These are phyloP conservation scores for Pleurotus giganteus DNA, from an alignment of 768 basidiomycete species.

Conservation along the genomic window DNA sequence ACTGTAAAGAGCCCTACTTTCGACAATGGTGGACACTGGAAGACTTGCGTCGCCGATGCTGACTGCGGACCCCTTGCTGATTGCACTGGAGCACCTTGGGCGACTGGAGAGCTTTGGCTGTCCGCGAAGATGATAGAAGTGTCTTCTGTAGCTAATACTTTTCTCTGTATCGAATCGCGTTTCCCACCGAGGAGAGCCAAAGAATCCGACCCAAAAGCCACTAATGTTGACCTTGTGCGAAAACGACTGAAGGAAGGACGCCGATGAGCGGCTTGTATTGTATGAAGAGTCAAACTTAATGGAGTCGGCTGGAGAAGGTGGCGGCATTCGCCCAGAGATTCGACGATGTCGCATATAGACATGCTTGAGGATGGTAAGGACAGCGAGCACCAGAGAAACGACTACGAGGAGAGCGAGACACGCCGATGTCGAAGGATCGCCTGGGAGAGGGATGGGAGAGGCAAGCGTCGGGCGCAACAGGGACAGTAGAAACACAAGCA, in stretches of 20 bases:
- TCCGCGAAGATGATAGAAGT: not conserved
- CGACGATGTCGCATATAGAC: constrained; percentile 27
- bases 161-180: constrained; percentile 24
- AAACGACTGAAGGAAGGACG: constrained; percentile 13
- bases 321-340: not conserved
- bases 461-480: constrained; percentile 11
- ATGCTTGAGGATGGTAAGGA: constrained; percentile 26
- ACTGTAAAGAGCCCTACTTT: constrained; percentile 11
- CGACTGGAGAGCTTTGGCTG: constrained; percentile 1
- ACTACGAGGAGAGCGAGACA: constrained; percentile 26
- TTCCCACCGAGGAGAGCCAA: constrained; percentile 46
- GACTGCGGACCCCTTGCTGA: constrained; percentile 4
- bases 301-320: constrained; percentile 12
- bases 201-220: constrained; percentile 41
- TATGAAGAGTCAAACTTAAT: constrained; percentile 14
- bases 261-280: constrained; percentile 14
- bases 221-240: constrained; percentile 20
- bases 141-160: not conserved
- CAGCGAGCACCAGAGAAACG: constrained; percentile 19
- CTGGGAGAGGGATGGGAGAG: constrained; percentile 13
- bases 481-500: constrained; percentile 11
- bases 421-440: constrained; percentile 16
- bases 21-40: constrained; percentile 15
- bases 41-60: constrained; percentile 13
- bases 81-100: not conserved